Conservation (phyloP, 2,329 filamentous ascomycete species). For the Ascochyta viciae-villosae region DNA sequence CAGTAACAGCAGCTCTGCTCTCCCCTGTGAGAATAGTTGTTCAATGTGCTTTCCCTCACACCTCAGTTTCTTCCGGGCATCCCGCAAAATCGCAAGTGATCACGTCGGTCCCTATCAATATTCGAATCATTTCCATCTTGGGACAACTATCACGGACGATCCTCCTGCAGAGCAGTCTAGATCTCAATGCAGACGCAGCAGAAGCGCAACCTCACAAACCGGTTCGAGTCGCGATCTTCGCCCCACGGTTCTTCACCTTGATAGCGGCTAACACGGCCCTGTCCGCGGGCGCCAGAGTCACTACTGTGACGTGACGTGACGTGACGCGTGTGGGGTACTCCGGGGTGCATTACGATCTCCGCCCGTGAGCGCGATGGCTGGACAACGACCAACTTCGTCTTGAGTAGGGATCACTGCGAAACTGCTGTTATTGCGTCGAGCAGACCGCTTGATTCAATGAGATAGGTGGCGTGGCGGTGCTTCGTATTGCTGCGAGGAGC, state of each 20-base stretch:
- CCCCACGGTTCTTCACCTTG: not conserved
- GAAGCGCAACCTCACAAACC: not conserved
- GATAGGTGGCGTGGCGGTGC: not conserved
- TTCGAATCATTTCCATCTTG: not conserved
- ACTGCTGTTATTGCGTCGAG: not conserved
- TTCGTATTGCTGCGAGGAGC: not conserved
- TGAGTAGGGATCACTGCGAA: not conserved
- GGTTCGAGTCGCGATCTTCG: not conserved
- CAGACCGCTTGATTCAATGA: not conserved
- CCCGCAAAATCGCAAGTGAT: not conserved
- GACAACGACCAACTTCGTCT: not conserved
- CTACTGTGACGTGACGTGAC: conserved; percentile 13
- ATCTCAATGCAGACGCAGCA: not conserved
- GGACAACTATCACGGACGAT: not conserved
- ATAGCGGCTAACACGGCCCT: conserved; percentile 4
- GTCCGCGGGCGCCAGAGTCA: not conserved
- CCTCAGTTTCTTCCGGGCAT: not conserved
- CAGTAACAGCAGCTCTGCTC: no score
- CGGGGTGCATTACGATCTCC: conserved; percentile 2
- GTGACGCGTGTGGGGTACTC: conserved; percentile 11
- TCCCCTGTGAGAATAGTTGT: no score
- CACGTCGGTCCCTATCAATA: not conserved
- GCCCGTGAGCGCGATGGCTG: not conserved
- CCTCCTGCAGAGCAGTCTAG: not conserved
- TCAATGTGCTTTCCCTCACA: not conserved